phyloP scores from a whole-genome alignment of 768 basidiomycete genomes.

The Mycena alexandri region DNA sequence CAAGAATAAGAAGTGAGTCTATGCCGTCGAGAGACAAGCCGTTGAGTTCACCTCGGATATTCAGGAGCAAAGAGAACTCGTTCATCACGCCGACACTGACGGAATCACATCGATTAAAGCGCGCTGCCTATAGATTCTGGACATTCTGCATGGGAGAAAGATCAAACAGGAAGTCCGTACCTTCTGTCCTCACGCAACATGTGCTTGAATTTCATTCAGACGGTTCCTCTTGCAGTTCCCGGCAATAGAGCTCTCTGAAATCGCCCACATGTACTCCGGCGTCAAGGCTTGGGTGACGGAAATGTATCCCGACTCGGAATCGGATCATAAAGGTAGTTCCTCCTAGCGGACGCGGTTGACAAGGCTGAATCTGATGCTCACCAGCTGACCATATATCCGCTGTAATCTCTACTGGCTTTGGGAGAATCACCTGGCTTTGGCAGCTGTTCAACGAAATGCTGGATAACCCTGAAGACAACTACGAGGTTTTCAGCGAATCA shows the following conservation, averaged over 20 bases:
- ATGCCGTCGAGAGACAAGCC: too few species aligned
- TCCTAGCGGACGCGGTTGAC: too few species aligned
- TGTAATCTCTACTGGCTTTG: conserved; percentile 2
- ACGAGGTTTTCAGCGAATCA: background rate
- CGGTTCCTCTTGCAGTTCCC: conserved; percentile 4
- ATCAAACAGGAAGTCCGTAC: background rate
- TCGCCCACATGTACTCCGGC: background rate
- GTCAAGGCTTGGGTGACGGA: background rate
- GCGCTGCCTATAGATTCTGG: conserved; percentile 13
- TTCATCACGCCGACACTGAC: background rate
- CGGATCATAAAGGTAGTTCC: background rate
- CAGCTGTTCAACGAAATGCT: background rate
- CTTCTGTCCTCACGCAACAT: too few species aligned
- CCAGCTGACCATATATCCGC: background rate
- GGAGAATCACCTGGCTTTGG: background rate
- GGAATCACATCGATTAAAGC: conserved; percentile 5
- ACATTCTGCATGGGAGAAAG: background rate
- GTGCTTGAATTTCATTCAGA: background rate
- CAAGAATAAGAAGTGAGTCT: too few species aligned
- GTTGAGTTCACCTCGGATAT: too few species aligned
- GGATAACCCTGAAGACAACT: background rate
- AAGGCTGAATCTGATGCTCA: too few species aligned
- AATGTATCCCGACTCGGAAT: background rate
- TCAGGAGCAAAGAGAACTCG: too few species aligned
- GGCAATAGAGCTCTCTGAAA: background rate